Evolutionary conservation across 164 flowering plant genomes (phyloP).

Genomic region (Tetrastigma voinierianum): DNA sequence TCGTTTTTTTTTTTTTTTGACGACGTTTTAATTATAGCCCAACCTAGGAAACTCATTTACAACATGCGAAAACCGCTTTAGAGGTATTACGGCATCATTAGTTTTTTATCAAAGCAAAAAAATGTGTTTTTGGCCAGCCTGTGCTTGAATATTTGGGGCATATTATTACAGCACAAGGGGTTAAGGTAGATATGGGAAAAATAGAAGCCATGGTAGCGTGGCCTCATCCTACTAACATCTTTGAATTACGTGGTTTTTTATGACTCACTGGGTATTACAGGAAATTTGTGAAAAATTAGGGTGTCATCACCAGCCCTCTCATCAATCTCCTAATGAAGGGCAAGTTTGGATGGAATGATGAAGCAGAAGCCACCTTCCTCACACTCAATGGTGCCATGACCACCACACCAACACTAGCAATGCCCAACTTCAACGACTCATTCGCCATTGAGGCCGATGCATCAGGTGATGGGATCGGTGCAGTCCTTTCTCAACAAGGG

Average conservation of each 20-base stretch:
- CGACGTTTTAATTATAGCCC: background rate
- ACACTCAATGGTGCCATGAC: constrained; percentile 2
- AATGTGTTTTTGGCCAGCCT: no score
- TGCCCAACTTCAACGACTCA: no score
- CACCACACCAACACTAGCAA: no score
- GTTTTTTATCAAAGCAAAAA: no score
- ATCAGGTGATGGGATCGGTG: no score
- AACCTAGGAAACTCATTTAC: no score
- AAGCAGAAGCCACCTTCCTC: background rate
- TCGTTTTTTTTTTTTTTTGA: constrained; percentile 9
- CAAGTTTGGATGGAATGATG: constrained; percentile 1
- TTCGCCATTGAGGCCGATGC: no score
- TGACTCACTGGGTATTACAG: no score
- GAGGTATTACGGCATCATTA: no score
- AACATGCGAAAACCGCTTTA: no score
- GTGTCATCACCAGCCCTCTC: background rate
- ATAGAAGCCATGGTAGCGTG: constrained; percentile 1
- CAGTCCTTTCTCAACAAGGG: no score
- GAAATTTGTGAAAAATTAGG: constrained; percentile 6
- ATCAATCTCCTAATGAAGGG: background rate
- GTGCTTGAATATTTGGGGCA: background rate
- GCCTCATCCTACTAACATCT: background rate
- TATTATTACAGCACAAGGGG: background rate
- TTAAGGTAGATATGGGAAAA: background rate
- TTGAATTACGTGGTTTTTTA: constrained; percentile 3